Evolutionary conservation across 305 asterid species (phyloP).

Genomic region (Plantago coronopus): DNA sequence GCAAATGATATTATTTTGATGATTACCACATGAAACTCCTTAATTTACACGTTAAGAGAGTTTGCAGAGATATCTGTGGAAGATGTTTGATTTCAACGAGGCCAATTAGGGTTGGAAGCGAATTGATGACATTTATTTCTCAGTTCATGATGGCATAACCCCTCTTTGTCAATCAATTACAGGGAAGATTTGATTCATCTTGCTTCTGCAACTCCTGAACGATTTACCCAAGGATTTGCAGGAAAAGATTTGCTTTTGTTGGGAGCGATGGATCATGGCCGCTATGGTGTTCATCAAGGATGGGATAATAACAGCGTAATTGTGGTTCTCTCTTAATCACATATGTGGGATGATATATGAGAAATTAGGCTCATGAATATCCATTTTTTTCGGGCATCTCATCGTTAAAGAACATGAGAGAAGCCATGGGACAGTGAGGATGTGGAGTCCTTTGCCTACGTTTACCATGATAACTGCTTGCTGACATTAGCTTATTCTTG

Average conservation of each 20-base stretch:
- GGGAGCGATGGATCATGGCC: constrained; percentile 88
- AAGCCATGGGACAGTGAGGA: constrained; percentile 98
- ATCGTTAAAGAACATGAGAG: constrained; percentile 81
- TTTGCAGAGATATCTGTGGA: constrained; percentile 32
- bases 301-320: constrained; percentile 99
- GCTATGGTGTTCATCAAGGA: constrained; percentile 97
- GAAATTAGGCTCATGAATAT: constrained; percentile 84
- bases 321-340: constrained; percentile 99
- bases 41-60: constrained; percentile 32
- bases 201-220: constrained; percentile 63
- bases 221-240: constrained; percentile 48
- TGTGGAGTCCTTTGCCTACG: constrained; percentile 93
- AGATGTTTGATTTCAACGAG: constrained; percentile 43
- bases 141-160: constrained; percentile 50
- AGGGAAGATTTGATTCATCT: constrained; percentile 69
- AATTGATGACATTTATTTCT: constrained; percentile 40
- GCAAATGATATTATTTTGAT: constrained; percentile 30
- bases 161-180: constrained; percentile 69
- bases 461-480: constrained; percentile 79
- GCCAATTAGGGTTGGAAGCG: constrained; percentile 44
- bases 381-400: constrained; percentile 72
- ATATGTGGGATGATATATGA: constrained; percentile 88
- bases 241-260: constrained; percentile 43
- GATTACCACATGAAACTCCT: constrained; percentile 28
- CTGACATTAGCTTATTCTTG: constrained; percentile 97